Percentiles rank a stretch among this genome's conserved stretches.
phyloP scores from a whole-genome alignment of 257 asterid genomes.

The Solanum chaucha region DNA sequence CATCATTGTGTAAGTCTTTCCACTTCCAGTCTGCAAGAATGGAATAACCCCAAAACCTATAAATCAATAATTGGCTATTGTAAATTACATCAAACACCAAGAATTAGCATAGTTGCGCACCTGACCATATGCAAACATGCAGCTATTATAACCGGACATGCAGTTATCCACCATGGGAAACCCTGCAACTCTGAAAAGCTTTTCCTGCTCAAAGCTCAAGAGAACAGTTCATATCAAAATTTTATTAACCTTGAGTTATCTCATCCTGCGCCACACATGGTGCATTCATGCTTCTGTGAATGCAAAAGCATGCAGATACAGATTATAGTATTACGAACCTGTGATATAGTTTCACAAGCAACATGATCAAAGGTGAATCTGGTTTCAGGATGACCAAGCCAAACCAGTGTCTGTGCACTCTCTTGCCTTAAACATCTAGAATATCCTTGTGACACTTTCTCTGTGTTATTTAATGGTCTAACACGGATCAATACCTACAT shows the following conservation, averaged over 20 bases:
- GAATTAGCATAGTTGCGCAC: conserved; percentile 14
- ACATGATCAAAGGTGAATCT: conserved; percentile 82
- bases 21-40: conserved; percentile 71
- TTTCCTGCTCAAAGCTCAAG: conserved; percentile 34
- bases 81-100: not conserved
- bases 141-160: conserved; percentile 89
- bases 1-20: conserved; percentile 89
- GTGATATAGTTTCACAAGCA: conserved; percentile 69
- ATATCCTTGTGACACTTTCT: conserved; percentile 56
- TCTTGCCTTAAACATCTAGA: conserved; percentile 74
- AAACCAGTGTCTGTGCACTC: conserved; percentile 47
- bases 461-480: conserved; percentile 52
- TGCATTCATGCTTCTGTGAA: not conserved
- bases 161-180: conserved; percentile 89
- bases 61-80: not conserved
- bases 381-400: conserved; percentile 74
- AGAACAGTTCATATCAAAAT: conserved; percentile 1
- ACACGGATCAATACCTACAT: conserved; percentile 70
- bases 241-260: not conserved
- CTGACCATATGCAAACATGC: conserved; percentile 95
- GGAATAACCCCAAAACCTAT: not conserved
- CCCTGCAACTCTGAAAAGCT: conserved; percentile 72
- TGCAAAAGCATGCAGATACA: not conserved
- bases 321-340: conserved; percentile 35
- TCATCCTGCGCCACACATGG: not conserved